Evolutionary conservation across 2,329 filamentous ascomycete species (phyloP).

Genomic region (Fusarium sp.): DNA sequence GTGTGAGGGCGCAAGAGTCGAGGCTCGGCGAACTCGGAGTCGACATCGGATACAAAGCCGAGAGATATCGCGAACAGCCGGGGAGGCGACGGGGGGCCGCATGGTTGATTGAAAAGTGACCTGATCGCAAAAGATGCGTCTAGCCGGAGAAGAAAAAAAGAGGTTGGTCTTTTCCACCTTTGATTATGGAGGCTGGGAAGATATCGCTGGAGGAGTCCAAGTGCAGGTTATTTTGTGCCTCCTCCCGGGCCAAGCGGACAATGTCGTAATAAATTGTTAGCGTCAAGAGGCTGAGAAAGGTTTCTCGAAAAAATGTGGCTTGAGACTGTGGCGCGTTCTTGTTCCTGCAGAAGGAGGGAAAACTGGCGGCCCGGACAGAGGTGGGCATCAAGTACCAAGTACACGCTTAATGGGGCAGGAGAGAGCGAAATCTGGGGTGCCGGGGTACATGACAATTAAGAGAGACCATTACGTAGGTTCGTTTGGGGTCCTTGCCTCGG

Average conservation of each 20-base stretch:
- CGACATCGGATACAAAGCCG: conserved; percentile 49
- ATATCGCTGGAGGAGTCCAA: neutral
- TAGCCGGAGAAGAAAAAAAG: neutral
- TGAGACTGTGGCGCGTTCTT: neutral
- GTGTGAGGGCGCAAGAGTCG: conserved; percentile 34
- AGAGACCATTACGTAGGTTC: neutral
- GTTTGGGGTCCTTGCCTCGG: conserved; percentile 9
- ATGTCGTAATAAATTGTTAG: neutral
- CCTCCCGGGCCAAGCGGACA: neutral
- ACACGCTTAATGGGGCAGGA: neutral
- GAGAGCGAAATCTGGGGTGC: neutral
- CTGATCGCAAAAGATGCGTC: neutral
- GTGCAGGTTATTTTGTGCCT: neutral
- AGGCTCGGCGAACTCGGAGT: conserved; percentile 42
- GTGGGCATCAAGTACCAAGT: neutral
- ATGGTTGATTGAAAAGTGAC: conserved; percentile 27
- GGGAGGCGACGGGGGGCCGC: conserved; percentile 41
- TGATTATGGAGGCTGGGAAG: neutral
- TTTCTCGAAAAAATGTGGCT: neutral
- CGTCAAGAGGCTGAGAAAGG: neutral
- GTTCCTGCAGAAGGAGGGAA: neutral
- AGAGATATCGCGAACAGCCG: conserved; percentile 41
- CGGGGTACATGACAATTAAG: neutral
- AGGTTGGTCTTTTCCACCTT: neutral
- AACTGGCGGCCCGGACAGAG: neutral